phyloP scores from a whole-genome alignment of 306 rosid genomes.

The Fragaria ananassa region DNA sequence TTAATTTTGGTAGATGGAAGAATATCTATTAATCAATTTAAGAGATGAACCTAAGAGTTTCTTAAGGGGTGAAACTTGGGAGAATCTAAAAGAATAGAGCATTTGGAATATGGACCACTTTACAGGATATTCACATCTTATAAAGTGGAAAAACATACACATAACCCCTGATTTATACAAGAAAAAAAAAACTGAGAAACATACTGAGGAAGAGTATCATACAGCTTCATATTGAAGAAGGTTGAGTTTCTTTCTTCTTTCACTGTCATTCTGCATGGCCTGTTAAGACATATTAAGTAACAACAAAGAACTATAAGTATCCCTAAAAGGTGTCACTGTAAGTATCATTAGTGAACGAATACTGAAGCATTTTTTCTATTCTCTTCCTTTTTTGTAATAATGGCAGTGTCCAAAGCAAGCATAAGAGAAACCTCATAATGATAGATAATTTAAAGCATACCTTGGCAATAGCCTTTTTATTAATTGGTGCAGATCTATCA shows the following conservation, averaged over 20 bases:
- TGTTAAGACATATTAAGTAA: conserved; percentile 27
- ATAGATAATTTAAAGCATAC: conserved; percentile 34
- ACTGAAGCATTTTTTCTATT: conserved; percentile 3
- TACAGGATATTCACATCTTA: neutral
- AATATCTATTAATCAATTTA: neutral
- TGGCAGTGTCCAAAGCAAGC: neutral
- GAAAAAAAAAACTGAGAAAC: conserved; percentile 34
- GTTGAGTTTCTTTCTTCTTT: conserved; percentile 71
- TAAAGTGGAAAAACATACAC: conserved; percentile 8
- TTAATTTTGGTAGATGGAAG: neutral
- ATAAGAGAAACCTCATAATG: neutral
- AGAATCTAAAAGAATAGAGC: neutral
- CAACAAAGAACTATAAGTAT: neutral
- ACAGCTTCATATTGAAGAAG: conserved; percentile 91
- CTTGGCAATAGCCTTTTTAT: conserved; percentile 62
- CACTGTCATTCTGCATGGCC: conserved; percentile 64
- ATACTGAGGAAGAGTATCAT: conserved; percentile 53
- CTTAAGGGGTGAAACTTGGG: too few species aligned
- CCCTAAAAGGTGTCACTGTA: neutral
- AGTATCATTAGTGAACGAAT: conserved; percentile 13
- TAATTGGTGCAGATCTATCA: conserved; percentile 58
- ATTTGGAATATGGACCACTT: neutral
- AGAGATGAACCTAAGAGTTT: too few species aligned
- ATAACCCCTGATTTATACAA: conserved; percentile 21
- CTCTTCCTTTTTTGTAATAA: neutral